phyloP scores from a whole-genome alignment of 805 yeast genomes.

The Candida wancherniae region DNA sequence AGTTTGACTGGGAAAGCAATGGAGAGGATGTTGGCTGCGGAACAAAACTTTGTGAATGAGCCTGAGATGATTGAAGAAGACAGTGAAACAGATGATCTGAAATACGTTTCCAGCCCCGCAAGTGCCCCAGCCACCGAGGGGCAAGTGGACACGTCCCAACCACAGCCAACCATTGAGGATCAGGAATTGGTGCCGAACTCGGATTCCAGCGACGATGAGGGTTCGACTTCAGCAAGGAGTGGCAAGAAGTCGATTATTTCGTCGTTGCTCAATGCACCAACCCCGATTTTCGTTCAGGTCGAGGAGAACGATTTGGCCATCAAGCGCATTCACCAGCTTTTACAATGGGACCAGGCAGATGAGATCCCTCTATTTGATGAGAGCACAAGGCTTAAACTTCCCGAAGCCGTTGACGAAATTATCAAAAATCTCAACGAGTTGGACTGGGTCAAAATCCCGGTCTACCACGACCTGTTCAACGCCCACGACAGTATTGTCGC shows the following conservation, averaged over 20 bases:
- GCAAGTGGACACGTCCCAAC: too few relatives aligned
- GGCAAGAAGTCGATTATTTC: neutral
- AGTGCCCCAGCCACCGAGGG: too few relatives aligned
- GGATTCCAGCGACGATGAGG: too few relatives aligned
- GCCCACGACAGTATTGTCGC: slow-evolving; percentile 88
- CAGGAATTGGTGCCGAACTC: too few relatives aligned
- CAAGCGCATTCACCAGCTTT: too few relatives aligned
- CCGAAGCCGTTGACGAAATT: slow-evolving; percentile 36
- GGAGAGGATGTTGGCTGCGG: slow-evolving; percentile 35
- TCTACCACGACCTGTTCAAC: slow-evolving; percentile 64
- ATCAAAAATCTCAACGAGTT: slow-evolving; percentile 54
- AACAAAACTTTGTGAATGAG: slow-evolving; percentile 22
- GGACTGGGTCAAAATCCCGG: slow-evolving; percentile 75
- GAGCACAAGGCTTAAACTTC: slow-evolving; percentile 35
- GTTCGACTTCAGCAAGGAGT: neutral
- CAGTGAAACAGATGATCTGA: slow-evolving; percentile 8
- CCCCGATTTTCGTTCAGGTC: too few relatives aligned
- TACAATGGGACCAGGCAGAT: slow-evolving; percentile 2
- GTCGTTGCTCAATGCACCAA: neutral
- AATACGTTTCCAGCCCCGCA: too few relatives aligned
- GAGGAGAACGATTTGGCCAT: too few relatives aligned
- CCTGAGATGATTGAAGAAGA: slow-evolving; percentile 10
- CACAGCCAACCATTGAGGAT: too few relatives aligned
- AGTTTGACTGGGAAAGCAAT: slow-evolving; percentile 31
- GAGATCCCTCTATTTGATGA: slow-evolving; percentile 26